phyloP scores from a whole-genome alignment of 2,329 filamentous ascomycete genomes.

The Parastagonospora avenae region DNA sequence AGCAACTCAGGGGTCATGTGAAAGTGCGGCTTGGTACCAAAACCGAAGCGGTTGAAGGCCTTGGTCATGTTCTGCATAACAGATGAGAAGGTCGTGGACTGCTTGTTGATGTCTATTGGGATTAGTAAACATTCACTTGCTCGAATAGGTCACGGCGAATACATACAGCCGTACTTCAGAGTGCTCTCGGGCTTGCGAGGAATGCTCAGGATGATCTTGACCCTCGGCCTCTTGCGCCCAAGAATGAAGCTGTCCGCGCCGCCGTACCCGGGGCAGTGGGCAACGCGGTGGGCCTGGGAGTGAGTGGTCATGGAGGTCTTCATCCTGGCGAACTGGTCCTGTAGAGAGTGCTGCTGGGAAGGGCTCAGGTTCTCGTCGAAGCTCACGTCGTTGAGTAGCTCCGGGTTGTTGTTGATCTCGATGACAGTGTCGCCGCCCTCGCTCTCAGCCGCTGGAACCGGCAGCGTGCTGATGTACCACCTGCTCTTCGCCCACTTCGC shows the following conservation, averaged over 20 bases:
- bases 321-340: no score
- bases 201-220: background rate
- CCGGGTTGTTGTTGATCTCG: conserved; percentile 1
- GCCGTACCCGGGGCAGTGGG: background rate
- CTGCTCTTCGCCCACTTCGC: background rate
- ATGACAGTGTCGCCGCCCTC: conserved; percentile 4
- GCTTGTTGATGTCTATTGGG: background rate
- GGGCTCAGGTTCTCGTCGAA: conserved; percentile 7
- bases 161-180: background rate
- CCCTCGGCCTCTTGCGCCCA: background rate
- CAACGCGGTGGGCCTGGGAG: background rate
- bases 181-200: background rate
- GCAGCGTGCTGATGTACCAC: background rate
- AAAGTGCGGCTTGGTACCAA: no score
- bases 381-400: conserved; percentile 11
- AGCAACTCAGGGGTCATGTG: no score
- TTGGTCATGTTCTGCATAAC: no score
- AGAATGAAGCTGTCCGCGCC: background rate
- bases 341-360: background rate
- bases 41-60: no score
- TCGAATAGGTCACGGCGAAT: background rate
- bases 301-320: background rate
- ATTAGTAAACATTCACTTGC: background rate
- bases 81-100: no score
- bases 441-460: background rate